Evolutionary conservation across 1,284 basidiomycete genomes (phyloP).

Genomic region (Cryptococcus sp.): DNA sequence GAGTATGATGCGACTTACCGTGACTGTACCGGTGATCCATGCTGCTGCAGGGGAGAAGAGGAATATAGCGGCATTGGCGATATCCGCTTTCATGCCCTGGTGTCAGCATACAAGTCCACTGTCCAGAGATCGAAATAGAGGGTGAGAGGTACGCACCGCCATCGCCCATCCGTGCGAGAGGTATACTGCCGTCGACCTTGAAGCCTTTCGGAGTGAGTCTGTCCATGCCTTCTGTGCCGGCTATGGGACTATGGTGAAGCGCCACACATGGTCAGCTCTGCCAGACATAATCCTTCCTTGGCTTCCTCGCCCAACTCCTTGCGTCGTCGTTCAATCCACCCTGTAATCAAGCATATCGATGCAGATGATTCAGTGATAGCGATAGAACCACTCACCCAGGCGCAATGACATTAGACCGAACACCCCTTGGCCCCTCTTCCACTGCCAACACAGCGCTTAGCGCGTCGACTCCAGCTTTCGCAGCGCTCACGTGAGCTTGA

Average conservation of each 20-base stretch:
- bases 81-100: slow-evolving; percentile 58
- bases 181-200: slow-evolving; percentile 51
- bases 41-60: slow-evolving; percentile 85
- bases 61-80: slow-evolving; percentile 79
- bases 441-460: slow-evolving; percentile 80
- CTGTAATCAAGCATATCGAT: not conserved
- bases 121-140: not conserved
- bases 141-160: slow-evolving; percentile 45
- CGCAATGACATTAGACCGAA: slow-evolving; percentile 88
- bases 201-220: slow-evolving; percentile 62
- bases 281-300: not conserved
- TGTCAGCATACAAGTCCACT: not conserved
- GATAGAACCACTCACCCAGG: slow-evolving; percentile 59
- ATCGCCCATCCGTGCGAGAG: slow-evolving; percentile 68
- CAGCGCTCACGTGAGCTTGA: slow-evolving; percentile 90
- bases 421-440: slow-evolving; percentile 91
- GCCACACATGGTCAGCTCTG: not conserved
- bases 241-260: slow-evolving; percentile 63
- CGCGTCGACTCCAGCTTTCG: slow-evolving; percentile 93
- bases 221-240: slow-evolving; percentile 79
- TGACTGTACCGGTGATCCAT: slow-evolving; percentile 72
- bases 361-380: not conserved
- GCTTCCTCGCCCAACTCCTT: no score
- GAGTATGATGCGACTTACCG: slow-evolving; percentile 29
- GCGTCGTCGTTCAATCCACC: no score